Evolutionary conservation across 2,329 filamentous ascomycete species (phyloP), one percentile per base, ranked within the genome.

Genomic region (Colletotrichum neosansevieriae): DNA sequence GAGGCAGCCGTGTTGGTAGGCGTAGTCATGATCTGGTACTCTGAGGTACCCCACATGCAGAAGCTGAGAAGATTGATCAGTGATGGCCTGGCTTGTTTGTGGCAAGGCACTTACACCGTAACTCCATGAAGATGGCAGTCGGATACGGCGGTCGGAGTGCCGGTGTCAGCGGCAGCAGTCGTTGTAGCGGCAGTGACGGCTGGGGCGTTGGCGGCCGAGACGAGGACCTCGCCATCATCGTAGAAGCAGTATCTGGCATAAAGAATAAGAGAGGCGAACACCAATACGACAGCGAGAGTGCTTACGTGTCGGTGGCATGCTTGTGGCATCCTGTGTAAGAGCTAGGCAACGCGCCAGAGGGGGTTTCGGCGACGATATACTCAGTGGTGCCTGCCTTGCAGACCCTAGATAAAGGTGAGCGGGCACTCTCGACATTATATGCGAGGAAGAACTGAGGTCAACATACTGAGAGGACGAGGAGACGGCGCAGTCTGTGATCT

Each of bases 291-390:
- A 5, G 12, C 12, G 12, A 56, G 1, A 15, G 15, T 2, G 15
- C 82, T 74, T 78, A 89, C 86, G 79, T 80, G 45, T 86, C 80
- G 11, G 72, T 73, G 2, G 79, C 85, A 73, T 90, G 85, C 0
- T 75, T 72, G 73, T 91, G 88, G 69, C 89, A 83, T 13, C 74
- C 79, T 0, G 78, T 80, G 71, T 80, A 82, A 3, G 73, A 74
- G 11, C 75, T 73, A 1, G 78, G 76, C 5, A 79, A 68, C 2
- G 72, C 69, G 15, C 68, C 68, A 5, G 63, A 62, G 0, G 70
- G 70, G 6, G 68, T 69, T 17, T 68, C 58, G 3, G 60, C 40
- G 9, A 71, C n/a, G 19, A 47, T 56, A 53, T 62, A 71, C 64
- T 71, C 70, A 9, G 70, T 70, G 2, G 59, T 63, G 7, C 63